Evolutionary conservation across 2,329 filamentous ascomycete species (phyloP), one percentile per base, ranked within the genome.

Genomic region (Pseudogymnoascus destructans): DNA sequence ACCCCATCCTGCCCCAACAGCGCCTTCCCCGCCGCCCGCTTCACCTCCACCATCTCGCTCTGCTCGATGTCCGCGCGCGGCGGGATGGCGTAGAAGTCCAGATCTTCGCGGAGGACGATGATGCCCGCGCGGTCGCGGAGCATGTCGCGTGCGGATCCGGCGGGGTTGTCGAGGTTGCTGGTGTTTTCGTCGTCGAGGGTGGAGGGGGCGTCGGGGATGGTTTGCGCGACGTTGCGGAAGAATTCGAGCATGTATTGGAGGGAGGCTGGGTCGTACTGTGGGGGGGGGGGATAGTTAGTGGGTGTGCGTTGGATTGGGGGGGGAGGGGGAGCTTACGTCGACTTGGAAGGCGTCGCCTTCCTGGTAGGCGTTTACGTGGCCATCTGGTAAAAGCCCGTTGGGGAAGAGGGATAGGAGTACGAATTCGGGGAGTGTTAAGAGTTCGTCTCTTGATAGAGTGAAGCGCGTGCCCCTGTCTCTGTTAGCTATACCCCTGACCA

Each of bases 201-300:
- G 1, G 82, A 81, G 35, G 80, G 74, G 62, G 88, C 83, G 40
- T 82, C 79, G 8, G 89, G 89, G 64, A 98, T 97, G n/a, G 91
- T 93, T 73, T 96, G 90, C 58, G 93, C 93, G 63, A 98, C 92
- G 64, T 85, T 85, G 63, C 93, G 87, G 77, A 98, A 98, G 74
- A 98, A 98, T 67, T 96, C 92, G 63, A 98, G 82, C 93, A 98
- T 98, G 75, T 97, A 98, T 73, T 97, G 90, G 58, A 98, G 81
- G 54, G 92, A 97, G 57, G 85, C 85, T 21, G 93, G 92, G 72
- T 98, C 93, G 75, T 97, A 98, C 93, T 98, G 75, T 66, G 73
- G 63, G 10, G 1, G 63, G 60, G 66, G 64, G 63, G 65, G 72
- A 75, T 67, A 76, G 73, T 70, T n/a, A n/a, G n/a, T n/a, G n/a